Base-by-base conservation (phyloP, 2,329 filamentous ascomycete species). In the Trichoderma koningii region DNA sequence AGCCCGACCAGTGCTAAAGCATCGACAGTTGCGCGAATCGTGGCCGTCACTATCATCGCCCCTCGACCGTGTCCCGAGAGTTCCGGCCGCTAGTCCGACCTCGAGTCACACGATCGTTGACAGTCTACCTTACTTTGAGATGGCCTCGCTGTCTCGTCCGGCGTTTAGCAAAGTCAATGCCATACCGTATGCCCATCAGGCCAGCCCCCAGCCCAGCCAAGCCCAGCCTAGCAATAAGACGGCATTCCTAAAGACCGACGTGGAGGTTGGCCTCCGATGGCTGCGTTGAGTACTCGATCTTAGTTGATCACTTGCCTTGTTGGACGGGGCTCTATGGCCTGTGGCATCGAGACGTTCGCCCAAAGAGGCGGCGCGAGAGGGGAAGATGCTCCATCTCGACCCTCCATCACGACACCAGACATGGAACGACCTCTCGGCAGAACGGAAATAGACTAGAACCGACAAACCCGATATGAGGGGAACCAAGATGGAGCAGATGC, bases 61-160 rank as follows among this genome's bases (percentile, higher is more conserved):
- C 60, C 60, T 63, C 60, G 60, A 63, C 60, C 60, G 60, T 63
- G 60, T 53, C 60, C 60, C 60, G 60, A 63, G 60, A 63, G 60
- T 63, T 63, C 60, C 60, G 60, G 60, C 50, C 60, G 53, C 60
- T 47, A 63, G 48, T 38, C 50, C 50, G 60, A 19, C 26, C 19
- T 19, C 9, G 38, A 44, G 60, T 55, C 60, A 63, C 50, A 55
- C 48, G 50, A 63, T 63, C 26, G 26, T 55, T 45, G 41, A 62
- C 50, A 34, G 19, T 34, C 12, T 12, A 21, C 41, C 34, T 38
- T 28, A 9, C 28, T 17, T 34, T 3, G 48, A 45, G 38, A 62
- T 42, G 15, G 41, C 50, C 47, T 62, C 48, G 50, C 7, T 38
- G 12, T 45, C 38, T 55, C 60, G 5, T 47, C 28, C 38, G 60